Base-by-base conservation (phyloP, 805 yeast genomes). In the Torulaspora indica region DNA sequence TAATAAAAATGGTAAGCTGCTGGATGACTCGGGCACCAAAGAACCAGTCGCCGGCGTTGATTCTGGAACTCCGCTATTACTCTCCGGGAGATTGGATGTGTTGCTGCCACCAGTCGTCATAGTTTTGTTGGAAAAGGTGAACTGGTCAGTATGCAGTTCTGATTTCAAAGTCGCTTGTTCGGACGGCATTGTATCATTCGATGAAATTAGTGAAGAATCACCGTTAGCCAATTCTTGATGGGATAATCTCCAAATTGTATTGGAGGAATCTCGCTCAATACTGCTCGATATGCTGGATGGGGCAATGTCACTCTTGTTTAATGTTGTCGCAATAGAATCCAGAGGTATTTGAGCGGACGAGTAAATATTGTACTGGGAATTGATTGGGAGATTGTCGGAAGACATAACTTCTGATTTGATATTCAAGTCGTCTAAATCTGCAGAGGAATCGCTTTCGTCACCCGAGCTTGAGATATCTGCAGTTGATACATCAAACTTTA, bases 1-100 rank as follows among this genome's bases (percentile, higher is more conserved):
- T 22, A 85, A 61, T 8, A 85, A 69, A 62, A 85, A 78, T 1
- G 89, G 90, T 27, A 84, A 61, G 63, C 81, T 81, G 51, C 81
- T 83, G 5, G 85, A 74, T 3, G 61, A 51, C 37, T 58, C 61
- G 5, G 57, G 47, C 8, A 39, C 34, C 25, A 43, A 25, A 3
- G 56, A 44, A 3, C 42, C 42, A 17, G 40, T 44, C 5, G 53
- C 46, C 4, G 54, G 44, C 5, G 51, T 48, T 9, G 48, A 25
- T 15, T 47, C 55, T 7, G 56, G 46, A 24, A 57, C 63, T 13
- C 51, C 45, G 4, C 40, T 44, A 46, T 29, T 51, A 46, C 34
- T 53, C 36, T 51, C 52, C 8, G 52, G 49, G 15, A 43, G 30
- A 12, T 40, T 42, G 24, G 38, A 31, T 7, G 38, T 31, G 15